phyloP scores from a whole-genome alignment of 768 basidiomycete species.

The Lactifluus hygrophoroides region DNA sequence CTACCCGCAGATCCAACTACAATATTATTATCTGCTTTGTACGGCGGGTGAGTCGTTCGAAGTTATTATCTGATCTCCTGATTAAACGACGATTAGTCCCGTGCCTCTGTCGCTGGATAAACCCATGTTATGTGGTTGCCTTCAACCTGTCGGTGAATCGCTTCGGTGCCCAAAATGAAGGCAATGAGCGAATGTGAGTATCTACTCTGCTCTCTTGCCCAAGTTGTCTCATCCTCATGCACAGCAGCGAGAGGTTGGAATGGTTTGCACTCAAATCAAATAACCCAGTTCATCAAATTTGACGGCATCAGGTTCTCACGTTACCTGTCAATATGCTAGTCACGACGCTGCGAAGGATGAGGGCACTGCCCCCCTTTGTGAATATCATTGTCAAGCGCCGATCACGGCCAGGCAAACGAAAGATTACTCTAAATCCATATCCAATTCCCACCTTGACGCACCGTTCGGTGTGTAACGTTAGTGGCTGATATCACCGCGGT shows the following conservation, averaged over 20 bases:
- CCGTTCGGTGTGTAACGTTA: neutral
- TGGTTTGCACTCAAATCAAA: constrained; percentile 11
- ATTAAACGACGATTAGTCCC: neutral
- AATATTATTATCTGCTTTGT: neutral
- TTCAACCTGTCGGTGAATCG: constrained; percentile 14
- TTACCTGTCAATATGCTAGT: neutral
- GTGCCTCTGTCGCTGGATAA: neutral
- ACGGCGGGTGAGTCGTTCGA: neutral
- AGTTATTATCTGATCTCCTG: neutral
- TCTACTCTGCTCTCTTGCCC: neutral
- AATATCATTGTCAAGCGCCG: neutral
- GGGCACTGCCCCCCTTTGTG: neutral
- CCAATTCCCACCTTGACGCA: neutral
- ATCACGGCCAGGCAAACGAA: no score
- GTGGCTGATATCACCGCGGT: neutral
- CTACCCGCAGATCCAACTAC: neutral
- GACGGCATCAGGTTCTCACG: neutral
- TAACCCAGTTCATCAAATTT: constrained; percentile 9
- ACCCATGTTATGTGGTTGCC: neutral
- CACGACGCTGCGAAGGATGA: neutral
- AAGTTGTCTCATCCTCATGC: neutral
- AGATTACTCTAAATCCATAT: no score
- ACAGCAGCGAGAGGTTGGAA: constrained; percentile 11
- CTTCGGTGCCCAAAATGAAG: neutral
- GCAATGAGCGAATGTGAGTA: constrained; percentile 1